These are phyloP conservation scores for Glebionis coronaria DNA, from an alignment of 129 eudicot genomes.

Conservation along the genomic window DNA sequence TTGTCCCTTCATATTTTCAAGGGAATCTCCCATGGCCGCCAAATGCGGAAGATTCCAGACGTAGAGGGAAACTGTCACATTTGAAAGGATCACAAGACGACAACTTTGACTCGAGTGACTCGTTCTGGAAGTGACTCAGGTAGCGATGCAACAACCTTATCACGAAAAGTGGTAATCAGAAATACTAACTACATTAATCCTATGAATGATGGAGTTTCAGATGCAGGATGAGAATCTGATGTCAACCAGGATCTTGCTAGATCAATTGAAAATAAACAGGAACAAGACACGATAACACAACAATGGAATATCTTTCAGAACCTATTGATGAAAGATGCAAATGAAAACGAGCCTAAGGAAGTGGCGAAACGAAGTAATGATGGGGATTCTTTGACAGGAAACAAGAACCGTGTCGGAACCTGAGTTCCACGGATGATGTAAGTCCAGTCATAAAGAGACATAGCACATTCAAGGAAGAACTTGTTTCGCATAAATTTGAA, in stretches of 20 bases:
- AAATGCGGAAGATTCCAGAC: constrained; percentile 37
- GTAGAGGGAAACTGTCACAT: constrained; percentile 33
- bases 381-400: no score
- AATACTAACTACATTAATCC: constrained; percentile 60
- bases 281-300: constrained; percentile 41
- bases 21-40: constrained; percentile 50
- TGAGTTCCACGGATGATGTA: neutral
- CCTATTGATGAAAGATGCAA: constrained; percentile 16
- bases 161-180: constrained; percentile 55
- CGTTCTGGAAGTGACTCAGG: constrained; percentile 52
- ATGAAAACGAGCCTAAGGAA: no score
- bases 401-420: neutral
- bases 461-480: constrained; percentile 31
- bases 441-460: neutral
- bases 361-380: no score
- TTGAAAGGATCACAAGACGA: constrained; percentile 34
- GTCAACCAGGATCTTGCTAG: constrained; percentile 24
- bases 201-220: constrained; percentile 28
- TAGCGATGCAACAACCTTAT: constrained; percentile 37
- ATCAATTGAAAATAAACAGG: constrained; percentile 22
- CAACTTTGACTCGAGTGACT: constrained; percentile 32
- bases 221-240: constrained; percentile 32
- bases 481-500: constrained; percentile 33
- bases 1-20: constrained; percentile 49
- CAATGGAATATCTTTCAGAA: constrained; percentile 77